A percentile compares a stretch with the other conserved stretches of the same genome.
Evolutionary conservation across 257 asterid genomes (phyloP).

Genomic region (Przewalskia tangutica): DNA sequence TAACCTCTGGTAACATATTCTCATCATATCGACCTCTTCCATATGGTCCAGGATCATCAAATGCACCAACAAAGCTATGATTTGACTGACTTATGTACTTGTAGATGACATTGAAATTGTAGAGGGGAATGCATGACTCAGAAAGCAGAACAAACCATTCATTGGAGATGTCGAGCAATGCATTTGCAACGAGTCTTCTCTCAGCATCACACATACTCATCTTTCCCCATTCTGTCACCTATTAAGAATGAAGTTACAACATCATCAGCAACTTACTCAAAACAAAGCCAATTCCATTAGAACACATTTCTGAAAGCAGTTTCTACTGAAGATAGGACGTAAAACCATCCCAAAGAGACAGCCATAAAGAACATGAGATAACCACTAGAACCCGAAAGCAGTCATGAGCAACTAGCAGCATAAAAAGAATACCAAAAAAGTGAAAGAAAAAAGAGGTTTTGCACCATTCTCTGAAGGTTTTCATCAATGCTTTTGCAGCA

Average conservation of each 20-base stretch:
- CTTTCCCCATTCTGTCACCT: conserved; percentile 42
- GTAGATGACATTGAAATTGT: conserved; percentile 30
- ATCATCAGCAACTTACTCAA: not conserved
- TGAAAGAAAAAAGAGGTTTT: not conserved
- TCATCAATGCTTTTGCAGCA: not conserved
- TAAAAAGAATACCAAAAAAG: not conserved
- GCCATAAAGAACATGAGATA: not conserved
- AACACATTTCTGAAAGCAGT: not conserved
- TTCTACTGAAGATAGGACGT: not conserved
- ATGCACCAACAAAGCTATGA: conserved; percentile 39
- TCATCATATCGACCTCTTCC: conserved; percentile 32
- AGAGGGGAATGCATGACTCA: conserved; percentile 43
- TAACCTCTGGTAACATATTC: conserved; percentile 35
- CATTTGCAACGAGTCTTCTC: conserved; percentile 45
- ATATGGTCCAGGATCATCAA: conserved; percentile 46
- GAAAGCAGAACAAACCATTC: conserved; percentile 45
- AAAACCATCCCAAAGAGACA: conserved; percentile 7
- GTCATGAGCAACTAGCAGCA: not conserved
- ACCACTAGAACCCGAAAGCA: not conserved
- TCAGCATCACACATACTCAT: conserved; percentile 48
- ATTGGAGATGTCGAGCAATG: conserved; percentile 35
- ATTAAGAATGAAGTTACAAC: not conserved
- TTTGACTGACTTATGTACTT: conserved; percentile 28
- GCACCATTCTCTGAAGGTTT: not conserved
- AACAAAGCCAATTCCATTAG: not conserved